Base-by-base conservation (phyloP, 129 eudicot species). In the Helichrysum umbraculigerum region DNA sequence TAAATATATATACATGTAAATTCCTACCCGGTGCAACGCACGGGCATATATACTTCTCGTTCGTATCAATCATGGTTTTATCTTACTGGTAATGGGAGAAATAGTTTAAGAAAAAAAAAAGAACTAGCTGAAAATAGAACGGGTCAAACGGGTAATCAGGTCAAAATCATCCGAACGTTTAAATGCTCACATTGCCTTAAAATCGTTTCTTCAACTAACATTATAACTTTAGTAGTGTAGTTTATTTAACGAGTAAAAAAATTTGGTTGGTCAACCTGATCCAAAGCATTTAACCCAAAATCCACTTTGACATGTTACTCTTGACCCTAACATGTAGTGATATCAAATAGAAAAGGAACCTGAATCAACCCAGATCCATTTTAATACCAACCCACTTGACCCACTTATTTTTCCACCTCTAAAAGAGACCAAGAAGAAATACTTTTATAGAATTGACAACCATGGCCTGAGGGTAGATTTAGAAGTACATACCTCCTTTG, bases 401-500 rank as follows among this genome's bases (percentile, higher is more conserved):
- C 60, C 22, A 39, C 68, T 19, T 6, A 29, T 10, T 33, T 63
- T 29, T 32, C 68, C 68, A 63, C 68, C 37, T 16, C 33, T 21
- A 58, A 21, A 19, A 59, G 65, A 28, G 29, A 21, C 65, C 15
- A 21, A 59, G 28, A 59, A 10, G n/a, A 59, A 17, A 57, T 57
- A 12, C 12, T 57, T 1, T 7, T n/a, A 3, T 2, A 59, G 14
- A 59, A 59, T 7, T 21, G 15, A 19, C 21, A 11, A 59, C 32
- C 32, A 21, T 59, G 4, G 32, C 32, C 32, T 28, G 32, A 21
- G 65, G 65, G 65, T 20, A 17, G 9, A 67, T 14, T 67, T 39
- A 69, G 22, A 25, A 73, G 21, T 47, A 25, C 79, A 41, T 47
- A 95, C 99, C 97, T 91, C 97, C 61, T 85, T 91, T 32, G 97